Evolutionary conservation across 2,329 filamentous ascomycete genomes (phyloP), one percentile per base, ranked within the genome.

Genomic region (Xylariomycetidae sp.): DNA sequence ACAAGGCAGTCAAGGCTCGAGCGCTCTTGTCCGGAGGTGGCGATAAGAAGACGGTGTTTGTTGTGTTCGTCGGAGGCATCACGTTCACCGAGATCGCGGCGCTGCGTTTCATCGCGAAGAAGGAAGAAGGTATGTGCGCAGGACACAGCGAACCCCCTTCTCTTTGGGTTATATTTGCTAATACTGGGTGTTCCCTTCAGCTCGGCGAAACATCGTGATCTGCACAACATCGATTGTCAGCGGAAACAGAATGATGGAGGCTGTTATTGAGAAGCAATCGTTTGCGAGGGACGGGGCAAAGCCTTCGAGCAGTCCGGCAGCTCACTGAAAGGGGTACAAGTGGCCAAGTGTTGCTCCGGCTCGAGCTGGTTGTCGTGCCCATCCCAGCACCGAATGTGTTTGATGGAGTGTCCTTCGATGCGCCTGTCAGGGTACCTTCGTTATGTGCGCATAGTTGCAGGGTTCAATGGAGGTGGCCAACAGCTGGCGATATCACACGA

Each of bases 61-160:
- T 98, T n/a, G 94, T 96, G 48, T 96, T 96, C 61, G 67, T 98
- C 13, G 92, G 92, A n/a, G 93, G 92, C 2, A 85, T 98, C 35
- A 95, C 88, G 0, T 95, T 93, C 54, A 90, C 92, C 0, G 92
- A 98, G 61, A 90, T 98, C 56, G 88, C 93, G 25, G 92, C 93
- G 14, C 58, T 98, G 54, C 74, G 93, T 34, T 96, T 95, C 56
- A 82, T 98, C 47, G 86, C 85, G 8, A 79, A 79, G 54, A 81
- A 90, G 59, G 81, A 92, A 77, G 75, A 85, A 68, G 73, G 77
- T 79, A 54, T 47, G 67, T 52, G 15, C 18, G 13, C 6, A 6
- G 10, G 8, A 12, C 25, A 9, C 12, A 30, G 7, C 17, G 10
- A 20, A 20, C 29, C 13, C 29, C 17, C 19, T 28, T 25, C 37